Base-by-base conservation (phyloP, 2,329 filamentous ascomycete genomes). In the Neofusicoccum cordaticola region DNA sequence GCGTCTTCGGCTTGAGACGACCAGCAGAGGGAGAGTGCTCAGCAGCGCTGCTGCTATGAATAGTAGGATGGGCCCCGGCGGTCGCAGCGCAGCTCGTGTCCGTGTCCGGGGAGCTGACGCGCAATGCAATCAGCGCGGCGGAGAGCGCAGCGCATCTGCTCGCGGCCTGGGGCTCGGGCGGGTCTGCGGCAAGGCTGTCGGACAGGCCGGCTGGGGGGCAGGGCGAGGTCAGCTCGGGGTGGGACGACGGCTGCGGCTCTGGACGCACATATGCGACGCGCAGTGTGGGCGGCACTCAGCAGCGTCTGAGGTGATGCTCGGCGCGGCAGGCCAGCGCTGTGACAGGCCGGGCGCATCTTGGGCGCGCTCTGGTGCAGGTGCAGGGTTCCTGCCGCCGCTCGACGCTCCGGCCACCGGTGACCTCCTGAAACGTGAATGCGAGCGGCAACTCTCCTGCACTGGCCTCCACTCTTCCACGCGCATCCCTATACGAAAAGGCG, bases 401-500 rank as follows among this genome's bases (percentile, higher is more conserved):
- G n/a, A 37, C 41, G 53, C 53, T 41, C 19, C 52, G 41, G 39
- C 35, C 51, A 41, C 53, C 53, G 22, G 19, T n/a, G 53, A 50
- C 48, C 51, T 56, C 58, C 58, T 64, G 62, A 64, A 64, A 64
- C 58, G 57, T 47, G 57, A 47, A 45, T 39, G 44, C 58, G 50
- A 61, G 57, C 57, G 34, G 61, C 61, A 53, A 45, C 51, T 39
- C 42, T 61, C 42, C 62, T 64, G 50, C 50, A 64, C 58, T 60
- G 56, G 42, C 56, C 58, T 50, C 47, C 58, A 41, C 44, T 56
- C 62, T 56, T 48, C 37, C 34, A 39, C 39, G 42, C 62, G 34
- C 62, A 53, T 56, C 62, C 51, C 62, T 56, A 53, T 47, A 64
- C 62, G 50, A 64, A 51, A 62, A 62, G 58, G 58, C 58, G 34